Conservation (phyloP, 2,329 filamentous ascomycete genomes). For the Pseudogymnoascus sp. region DNA sequence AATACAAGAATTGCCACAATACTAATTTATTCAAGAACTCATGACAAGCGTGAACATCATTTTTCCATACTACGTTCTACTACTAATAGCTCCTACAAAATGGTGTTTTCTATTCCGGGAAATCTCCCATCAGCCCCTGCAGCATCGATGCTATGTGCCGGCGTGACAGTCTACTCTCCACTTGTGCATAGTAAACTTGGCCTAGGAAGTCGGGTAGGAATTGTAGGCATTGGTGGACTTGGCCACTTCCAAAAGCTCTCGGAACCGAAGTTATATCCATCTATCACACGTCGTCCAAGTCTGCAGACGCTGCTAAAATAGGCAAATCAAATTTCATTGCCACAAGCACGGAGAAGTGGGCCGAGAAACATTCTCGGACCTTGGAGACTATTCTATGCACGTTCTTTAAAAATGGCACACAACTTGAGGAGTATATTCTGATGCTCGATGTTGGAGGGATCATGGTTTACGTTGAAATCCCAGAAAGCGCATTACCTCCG, state of each 20-base stretch:
- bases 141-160: conserved; percentile 61
- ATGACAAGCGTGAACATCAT: neutral
- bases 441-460: conserved; percentile 48
- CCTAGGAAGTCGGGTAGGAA: conserved; percentile 58
- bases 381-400: conserved; percentile 46
- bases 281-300: conserved; percentile 51
- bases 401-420: conserved; percentile 47
- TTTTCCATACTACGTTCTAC: neutral
- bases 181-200: conserved; percentile 55
- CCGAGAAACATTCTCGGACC: conserved; percentile 34
- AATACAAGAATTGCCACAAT: too few species aligned
- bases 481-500: conserved; percentile 37
- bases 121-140: conserved; percentile 49
- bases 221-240: conserved; percentile 62
- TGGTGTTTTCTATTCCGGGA: conserved; percentile 53
- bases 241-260: conserved; percentile 62
- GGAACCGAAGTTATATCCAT: conserved; percentile 60
- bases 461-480: conserved; percentile 55
- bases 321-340: too few species aligned
- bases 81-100: conserved; percentile 43
- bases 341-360: too few species aligned
- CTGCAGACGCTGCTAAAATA: too few species aligned
- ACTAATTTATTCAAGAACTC: neutral
- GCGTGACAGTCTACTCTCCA: conserved; percentile 58
- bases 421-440: conserved; percentile 48